Evolutionary conservation across 2,329 filamentous ascomycete genomes (phyloP).

Genomic region (Fusarium cyanostomum): DNA sequence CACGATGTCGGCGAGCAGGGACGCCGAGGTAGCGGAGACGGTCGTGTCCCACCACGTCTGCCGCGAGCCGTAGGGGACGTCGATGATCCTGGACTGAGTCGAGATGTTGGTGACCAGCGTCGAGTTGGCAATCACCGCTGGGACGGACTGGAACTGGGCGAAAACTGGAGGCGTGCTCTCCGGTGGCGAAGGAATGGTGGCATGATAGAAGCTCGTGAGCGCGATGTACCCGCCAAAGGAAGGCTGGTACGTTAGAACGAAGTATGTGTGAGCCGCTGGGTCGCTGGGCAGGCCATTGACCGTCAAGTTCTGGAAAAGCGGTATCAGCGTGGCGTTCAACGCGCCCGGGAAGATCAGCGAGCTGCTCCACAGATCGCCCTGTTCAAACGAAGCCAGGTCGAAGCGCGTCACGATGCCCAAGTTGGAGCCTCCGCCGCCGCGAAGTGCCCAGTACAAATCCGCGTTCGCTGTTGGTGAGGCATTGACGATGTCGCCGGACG

Average conservation of each 20-base stretch:
- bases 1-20: conserved; percentile 42
- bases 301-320: conserved; percentile 17
- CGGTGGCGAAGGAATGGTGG: conserved; percentile 7
- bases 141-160: conserved; percentile 32
- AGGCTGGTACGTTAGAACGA: conserved; percentile 13
- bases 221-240: neutral
- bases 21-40: conserved; percentile 34
- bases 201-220: conserved; percentile 6
- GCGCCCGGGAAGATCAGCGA: conserved; percentile 27
- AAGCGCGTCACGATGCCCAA: conserved; percentile 40
- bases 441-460: conserved; percentile 21
- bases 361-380: conserved; percentile 45
- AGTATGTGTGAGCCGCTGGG: conserved; percentile 35
- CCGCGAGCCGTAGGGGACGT: conserved; percentile 38
- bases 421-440: conserved; percentile 19
- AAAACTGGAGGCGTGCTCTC: conserved; percentile 37
- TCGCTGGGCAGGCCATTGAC: conserved; percentile 29
- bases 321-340: conserved; percentile 23
- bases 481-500: conserved; percentile 53
- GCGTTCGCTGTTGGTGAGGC: neutral
- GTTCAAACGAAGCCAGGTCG: conserved; percentile 42
- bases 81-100: conserved; percentile 35
- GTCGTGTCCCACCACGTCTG: conserved; percentile 46
- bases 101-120: conserved; percentile 41
- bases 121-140: conserved; percentile 30